These are phyloP conservation scores for Hypomyces perniciosus DNA, from an alignment of 2,329 filamentous ascomycete genomes.

Conservation along the genomic window DNA sequence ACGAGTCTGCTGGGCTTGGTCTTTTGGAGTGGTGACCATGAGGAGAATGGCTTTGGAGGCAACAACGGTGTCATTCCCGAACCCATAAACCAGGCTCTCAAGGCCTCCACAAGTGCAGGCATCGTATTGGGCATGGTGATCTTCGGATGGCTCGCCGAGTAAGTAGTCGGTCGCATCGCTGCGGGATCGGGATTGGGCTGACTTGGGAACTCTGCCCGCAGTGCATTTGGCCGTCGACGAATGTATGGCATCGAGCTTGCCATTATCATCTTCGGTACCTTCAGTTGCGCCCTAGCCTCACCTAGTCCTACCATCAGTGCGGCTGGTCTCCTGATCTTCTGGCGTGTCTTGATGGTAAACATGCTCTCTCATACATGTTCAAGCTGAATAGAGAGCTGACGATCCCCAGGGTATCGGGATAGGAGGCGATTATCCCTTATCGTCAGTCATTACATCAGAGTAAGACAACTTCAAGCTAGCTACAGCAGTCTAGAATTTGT, in stretches of 20 bases:
- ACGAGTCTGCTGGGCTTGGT: constrained; percentile 68
- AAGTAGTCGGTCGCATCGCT: constrained; percentile 14
- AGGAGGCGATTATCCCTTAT: constrained; percentile 77
- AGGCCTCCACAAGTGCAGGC: constrained; percentile 73
- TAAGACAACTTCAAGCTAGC: constrained; percentile 16
- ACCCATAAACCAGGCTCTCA: constrained; percentile 65
- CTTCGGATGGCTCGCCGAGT: constrained; percentile 73
- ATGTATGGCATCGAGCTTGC: constrained; percentile 79
- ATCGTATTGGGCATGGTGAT: constrained; percentile 72
- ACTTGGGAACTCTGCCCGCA: constrained; percentile 12
- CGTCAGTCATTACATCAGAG: constrained; percentile 76
- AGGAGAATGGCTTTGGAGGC: constrained; percentile 41
- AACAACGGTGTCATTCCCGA: constrained; percentile 56
- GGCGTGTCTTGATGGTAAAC: constrained; percentile 64
- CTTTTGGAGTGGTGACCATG: constrained; percentile 55
- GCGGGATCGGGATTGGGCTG: neutral
- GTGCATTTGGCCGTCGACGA: constrained; percentile 63
- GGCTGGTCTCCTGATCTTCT: constrained; percentile 62
- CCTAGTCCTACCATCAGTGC: constrained; percentile 55
- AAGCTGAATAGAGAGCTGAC: neutral
- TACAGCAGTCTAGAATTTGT: constrained; percentile 8
- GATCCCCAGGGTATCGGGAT: constrained; percentile 57
- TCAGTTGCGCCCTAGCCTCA: constrained; percentile 59
- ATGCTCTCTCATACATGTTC: neutral
- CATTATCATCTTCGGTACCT: constrained; percentile 64